phyloP scores from a whole-genome alignment of 1,284 basidiomycete species.

The Moesziomyces sp. region DNA sequence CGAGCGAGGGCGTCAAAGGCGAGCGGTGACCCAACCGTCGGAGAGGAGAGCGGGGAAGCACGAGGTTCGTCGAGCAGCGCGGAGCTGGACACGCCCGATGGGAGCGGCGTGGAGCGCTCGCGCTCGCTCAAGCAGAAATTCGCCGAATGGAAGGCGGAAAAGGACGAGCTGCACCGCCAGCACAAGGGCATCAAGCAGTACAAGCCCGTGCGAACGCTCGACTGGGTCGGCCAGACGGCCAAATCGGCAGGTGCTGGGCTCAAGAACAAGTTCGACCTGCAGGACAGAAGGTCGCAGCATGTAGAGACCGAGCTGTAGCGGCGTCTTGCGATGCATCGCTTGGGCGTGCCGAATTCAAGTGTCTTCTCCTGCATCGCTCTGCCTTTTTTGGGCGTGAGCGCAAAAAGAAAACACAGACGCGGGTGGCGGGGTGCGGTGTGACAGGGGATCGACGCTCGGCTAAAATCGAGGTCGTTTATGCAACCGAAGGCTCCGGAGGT shows the following conservation, averaged over 20 bases:
- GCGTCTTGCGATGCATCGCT: too few relatives aligned
- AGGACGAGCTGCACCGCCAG: constrained; percentile 44
- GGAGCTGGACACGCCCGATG: constrained; percentile 8
- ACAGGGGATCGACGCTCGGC: too few relatives aligned
- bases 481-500: too few relatives aligned
- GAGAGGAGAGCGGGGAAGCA: not conserved
- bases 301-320: constrained; percentile 46
- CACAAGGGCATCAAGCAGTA: constrained; percentile 47
- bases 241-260: constrained; percentile 15
- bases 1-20: too few relatives aligned
- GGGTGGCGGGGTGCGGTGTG: too few relatives aligned
- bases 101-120: constrained; percentile 11
- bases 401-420: too few relatives aligned
- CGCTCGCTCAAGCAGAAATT: constrained; percentile 37
- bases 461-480: too few relatives aligned
- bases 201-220: constrained; percentile 45
- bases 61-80: not conserved
- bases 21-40: not conserved
- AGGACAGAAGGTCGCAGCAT: constrained; percentile 27
- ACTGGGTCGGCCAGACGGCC: constrained; percentile 34
- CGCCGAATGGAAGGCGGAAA: constrained; percentile 44
- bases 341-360: too few relatives aligned
- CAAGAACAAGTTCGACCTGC: constrained; percentile 24
- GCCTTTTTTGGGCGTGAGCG: too few relatives aligned
- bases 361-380: too few relatives aligned